A percentile compares a stretch with the other conserved stretches of the same genome.
These are phyloP conservation scores for Suhomyces canberraensis DNA, from an alignment of 805 yeast species.

Conservation along the genomic window DNA sequence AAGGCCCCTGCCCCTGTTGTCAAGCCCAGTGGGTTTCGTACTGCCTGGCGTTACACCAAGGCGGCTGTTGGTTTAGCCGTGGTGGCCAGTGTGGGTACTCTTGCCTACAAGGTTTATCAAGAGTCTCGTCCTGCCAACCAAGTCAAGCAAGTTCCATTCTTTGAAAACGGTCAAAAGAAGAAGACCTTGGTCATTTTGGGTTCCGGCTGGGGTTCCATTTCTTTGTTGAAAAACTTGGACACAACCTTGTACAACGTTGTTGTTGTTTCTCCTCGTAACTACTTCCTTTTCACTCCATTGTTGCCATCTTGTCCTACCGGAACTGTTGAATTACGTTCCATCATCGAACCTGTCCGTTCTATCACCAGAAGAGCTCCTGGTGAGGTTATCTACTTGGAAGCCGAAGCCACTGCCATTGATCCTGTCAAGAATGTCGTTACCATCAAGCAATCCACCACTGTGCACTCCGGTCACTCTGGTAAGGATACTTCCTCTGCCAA, in stretches of 20 bases:
- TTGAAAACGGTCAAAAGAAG: constrained; percentile 57
- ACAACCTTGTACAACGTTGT: constrained; percentile 85
- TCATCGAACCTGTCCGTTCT: constrained; percentile 88
- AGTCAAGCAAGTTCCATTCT: constrained; percentile 54
- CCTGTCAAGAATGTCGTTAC: constrained; percentile 62
- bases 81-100: constrained; percentile 50
- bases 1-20: not conserved
- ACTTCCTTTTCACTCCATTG: constrained; percentile 93
- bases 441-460: constrained; percentile 59
- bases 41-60: constrained; percentile 47
- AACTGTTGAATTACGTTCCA: constrained; percentile 83
- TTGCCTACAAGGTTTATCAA: constrained; percentile 53
- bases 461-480: constrained; percentile 52
- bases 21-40: constrained; percentile 28
- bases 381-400: constrained; percentile 81
- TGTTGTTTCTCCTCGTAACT: constrained; percentile 90
- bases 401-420: constrained; percentile 83
- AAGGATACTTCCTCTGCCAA: constrained; percentile 44
- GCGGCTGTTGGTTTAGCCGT: constrained; percentile 48
- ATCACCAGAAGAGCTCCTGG: constrained; percentile 77
- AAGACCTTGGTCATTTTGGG: constrained; percentile 79
- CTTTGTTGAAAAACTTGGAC: constrained; percentile 79
- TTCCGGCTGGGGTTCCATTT: constrained; percentile 94
- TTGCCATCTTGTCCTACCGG: constrained; percentile 95
- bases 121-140: constrained; percentile 64